phyloP scores from a whole-genome alignment of 495 filamentous ascomycete species.

The Delitschia confertaspora region DNA sequence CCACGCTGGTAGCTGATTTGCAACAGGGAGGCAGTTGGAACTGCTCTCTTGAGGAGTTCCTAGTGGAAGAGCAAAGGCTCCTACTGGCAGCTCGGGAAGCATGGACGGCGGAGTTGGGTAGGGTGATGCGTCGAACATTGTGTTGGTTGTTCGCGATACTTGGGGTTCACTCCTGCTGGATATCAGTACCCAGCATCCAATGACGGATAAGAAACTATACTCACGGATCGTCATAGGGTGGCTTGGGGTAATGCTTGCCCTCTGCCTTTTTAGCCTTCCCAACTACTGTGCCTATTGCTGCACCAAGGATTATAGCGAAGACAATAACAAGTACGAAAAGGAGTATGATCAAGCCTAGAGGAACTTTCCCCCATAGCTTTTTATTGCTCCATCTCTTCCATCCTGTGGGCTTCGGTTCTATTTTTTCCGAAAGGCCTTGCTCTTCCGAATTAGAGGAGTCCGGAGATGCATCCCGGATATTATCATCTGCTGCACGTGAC shows the following conservation, averaged over 20 bases:
- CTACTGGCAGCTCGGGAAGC: slow-evolving; percentile 55
- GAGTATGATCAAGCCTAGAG: slow-evolving; percentile 35
- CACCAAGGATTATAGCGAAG: slow-evolving; percentile 35
- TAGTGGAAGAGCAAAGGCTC: slow-evolving; percentile 54
- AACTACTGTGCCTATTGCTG: slow-evolving; percentile 35
- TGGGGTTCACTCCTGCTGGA: slow-evolving; percentile 2
- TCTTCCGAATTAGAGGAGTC: background rate
- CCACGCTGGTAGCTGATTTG: slow-evolving; percentile 58
- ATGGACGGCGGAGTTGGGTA: slow-evolving; percentile 50
- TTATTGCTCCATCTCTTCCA: slow-evolving; percentile 17
- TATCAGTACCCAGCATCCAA: background rate
- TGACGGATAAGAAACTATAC: slow-evolving; percentile 6
- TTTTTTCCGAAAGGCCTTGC: background rate
- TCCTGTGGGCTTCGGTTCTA: no score
- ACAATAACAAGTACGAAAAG: slow-evolving; percentile 49
- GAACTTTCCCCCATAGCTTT: slow-evolving; percentile 30
- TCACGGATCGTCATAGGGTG: slow-evolving; percentile 16
- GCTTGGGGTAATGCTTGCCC: background rate
- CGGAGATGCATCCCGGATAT: background rate
- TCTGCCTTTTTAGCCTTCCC: slow-evolving; percentile 17
- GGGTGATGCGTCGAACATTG: slow-evolving; percentile 56
- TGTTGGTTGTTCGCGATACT: slow-evolving; percentile 36
- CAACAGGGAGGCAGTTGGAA: slow-evolving; percentile 56
- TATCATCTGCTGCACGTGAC: background rate
- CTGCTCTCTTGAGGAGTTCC: slow-evolving; percentile 46